Evolutionary conservation across 768 basidiomycete genomes (phyloP).

Genomic region (Nidula microcarpa): DNA sequence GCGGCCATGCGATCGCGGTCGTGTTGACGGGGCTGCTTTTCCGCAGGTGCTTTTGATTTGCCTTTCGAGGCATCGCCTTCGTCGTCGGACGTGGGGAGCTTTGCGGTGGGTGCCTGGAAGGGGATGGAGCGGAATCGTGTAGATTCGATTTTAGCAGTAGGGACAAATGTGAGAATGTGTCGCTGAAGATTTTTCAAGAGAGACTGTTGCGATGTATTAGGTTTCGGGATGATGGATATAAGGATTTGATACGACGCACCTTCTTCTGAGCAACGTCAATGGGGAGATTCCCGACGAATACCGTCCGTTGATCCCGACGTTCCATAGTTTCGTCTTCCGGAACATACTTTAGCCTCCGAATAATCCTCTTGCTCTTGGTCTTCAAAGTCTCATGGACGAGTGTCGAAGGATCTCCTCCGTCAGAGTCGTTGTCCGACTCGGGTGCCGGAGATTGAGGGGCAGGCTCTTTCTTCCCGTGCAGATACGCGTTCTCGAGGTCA

Average conservation of each 20-base stretch:
- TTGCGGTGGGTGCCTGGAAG: constrained; percentile 78
- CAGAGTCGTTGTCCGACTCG: constrained; percentile 9
- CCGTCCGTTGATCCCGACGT: constrained; percentile 74
- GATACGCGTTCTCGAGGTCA: constrained; percentile 31
- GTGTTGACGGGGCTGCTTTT: constrained; percentile 40
- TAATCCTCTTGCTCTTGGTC: constrained; percentile 26
- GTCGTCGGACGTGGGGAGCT: constrained; percentile 43
- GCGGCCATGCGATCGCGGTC: constrained; percentile 55
- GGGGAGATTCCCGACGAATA: constrained; percentile 90
- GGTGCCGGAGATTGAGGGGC: constrained; percentile 1
- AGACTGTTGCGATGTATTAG: constrained; percentile 39
- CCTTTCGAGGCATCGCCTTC: constrained; percentile 24
- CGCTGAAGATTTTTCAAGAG: constrained; percentile 71
- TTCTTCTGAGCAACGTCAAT: constrained; percentile 73
- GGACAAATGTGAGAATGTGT: constrained; percentile 71
- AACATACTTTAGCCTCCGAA: constrained; percentile 40
- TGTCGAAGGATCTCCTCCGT: constrained; percentile 13
- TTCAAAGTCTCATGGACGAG: constrained; percentile 67
- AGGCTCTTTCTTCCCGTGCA: background rate
- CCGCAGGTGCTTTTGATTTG: constrained; percentile 15
- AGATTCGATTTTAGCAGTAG: constrained; percentile 84
- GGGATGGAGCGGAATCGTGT: constrained; percentile 91
- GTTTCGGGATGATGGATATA: background rate
- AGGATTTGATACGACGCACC: constrained; percentile 37
- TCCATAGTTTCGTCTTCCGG: constrained; percentile 72